Percentiles rank a stretch among this genome's conserved stretches.
Conservation (phyloP, 192 early-diverging fungal species). For the Linnemannia elongata region DNA sequence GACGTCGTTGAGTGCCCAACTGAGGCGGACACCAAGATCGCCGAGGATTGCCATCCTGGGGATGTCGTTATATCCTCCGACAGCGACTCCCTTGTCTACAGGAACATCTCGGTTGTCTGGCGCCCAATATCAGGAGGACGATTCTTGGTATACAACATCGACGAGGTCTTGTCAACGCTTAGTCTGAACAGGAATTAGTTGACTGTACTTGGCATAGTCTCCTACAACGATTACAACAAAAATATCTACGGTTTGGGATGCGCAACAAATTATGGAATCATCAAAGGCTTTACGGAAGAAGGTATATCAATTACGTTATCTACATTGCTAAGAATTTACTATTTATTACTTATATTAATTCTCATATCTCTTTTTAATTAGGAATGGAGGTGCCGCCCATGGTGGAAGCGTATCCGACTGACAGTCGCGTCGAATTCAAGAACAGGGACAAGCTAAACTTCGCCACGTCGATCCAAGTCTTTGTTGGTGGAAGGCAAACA, state of each 20-base stretch:
- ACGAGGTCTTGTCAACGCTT: not conserved
- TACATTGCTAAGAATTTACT: too few relatives aligned
- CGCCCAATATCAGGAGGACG: not conserved
- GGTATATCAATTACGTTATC: too few relatives aligned
- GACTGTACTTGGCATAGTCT: not conserved
- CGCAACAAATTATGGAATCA: not conserved
- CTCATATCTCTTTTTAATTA: too few relatives aligned
- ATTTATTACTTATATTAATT: too few relatives aligned
- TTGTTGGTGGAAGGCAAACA: too few relatives aligned
- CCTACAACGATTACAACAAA: not conserved
- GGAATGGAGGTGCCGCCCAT: too few relatives aligned
- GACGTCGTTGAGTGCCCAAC: slow-evolving; percentile 1
- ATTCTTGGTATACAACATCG: not conserved
- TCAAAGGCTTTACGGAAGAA: not conserved
- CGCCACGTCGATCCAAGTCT: too few relatives aligned
- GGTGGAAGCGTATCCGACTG: too few relatives aligned
- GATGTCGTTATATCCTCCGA: slow-evolving; percentile 8
- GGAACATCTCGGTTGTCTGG: not conserved
- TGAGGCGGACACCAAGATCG: slow-evolving; percentile 16
- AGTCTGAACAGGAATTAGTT: not conserved
- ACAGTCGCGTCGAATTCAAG: too few relatives aligned
- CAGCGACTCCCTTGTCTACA: slow-evolving; percentile 8
- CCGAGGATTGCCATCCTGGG: not conserved
- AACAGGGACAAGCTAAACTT: too few relatives aligned
- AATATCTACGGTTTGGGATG: not conserved